phyloP scores from a whole-genome alignment of 2,329 filamentous ascomycete genomes.

The Cladosporium austrohemisphaericum region DNA sequence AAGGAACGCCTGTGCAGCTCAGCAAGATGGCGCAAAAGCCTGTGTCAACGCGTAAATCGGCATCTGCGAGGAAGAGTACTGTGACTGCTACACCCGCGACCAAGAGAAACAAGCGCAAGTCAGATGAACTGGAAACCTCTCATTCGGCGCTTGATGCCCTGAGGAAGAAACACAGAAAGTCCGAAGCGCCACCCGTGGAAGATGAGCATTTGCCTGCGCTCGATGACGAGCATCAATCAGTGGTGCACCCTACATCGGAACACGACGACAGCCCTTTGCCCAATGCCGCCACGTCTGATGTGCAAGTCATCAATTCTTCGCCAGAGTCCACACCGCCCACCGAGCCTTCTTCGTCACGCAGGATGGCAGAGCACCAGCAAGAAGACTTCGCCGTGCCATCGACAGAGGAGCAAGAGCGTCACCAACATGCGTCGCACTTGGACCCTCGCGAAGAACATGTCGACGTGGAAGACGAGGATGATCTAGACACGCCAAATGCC shows the following conservation, averaged over 20 bases:
- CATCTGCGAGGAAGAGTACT: constrained; percentile 14
- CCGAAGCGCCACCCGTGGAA: constrained; percentile 1
- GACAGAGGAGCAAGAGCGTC: constrained; percentile 27
- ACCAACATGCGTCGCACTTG: neutral
- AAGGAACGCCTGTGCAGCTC: constrained; percentile 62
- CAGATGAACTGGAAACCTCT: constrained; percentile 21
- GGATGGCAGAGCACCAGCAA: constrained; percentile 21
- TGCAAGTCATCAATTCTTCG: constrained; percentile 31
- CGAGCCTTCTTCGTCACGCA: constrained; percentile 24
- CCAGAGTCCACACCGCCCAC: constrained; percentile 31
- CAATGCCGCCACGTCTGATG: constrained; percentile 22
- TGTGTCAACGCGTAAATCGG: constrained; percentile 20
- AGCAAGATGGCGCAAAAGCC: constrained; percentile 34
- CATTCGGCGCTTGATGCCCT: constrained; percentile 20
- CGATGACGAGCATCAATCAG: constrained; percentile 15
- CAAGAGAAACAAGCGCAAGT: constrained; percentile 30
- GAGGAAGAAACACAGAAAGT: constrained; percentile 22
- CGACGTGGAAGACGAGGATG: constrained; percentile 25
- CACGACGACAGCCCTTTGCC: constrained; percentile 21
- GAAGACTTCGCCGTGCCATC: constrained; percentile 33
- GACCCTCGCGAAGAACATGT: neutral
- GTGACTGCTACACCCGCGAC: constrained; percentile 25
- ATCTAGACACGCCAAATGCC: constrained; percentile 34
- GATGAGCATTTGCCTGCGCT: neutral
- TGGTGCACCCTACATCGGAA: constrained; percentile 19